A percentile compares a stretch with the other conserved stretches of the same genome.
These are phyloP conservation scores for Saccharata proteae DNA, from an alignment of 2,329 filamentous ascomycete species.

Conservation along the genomic window DNA sequence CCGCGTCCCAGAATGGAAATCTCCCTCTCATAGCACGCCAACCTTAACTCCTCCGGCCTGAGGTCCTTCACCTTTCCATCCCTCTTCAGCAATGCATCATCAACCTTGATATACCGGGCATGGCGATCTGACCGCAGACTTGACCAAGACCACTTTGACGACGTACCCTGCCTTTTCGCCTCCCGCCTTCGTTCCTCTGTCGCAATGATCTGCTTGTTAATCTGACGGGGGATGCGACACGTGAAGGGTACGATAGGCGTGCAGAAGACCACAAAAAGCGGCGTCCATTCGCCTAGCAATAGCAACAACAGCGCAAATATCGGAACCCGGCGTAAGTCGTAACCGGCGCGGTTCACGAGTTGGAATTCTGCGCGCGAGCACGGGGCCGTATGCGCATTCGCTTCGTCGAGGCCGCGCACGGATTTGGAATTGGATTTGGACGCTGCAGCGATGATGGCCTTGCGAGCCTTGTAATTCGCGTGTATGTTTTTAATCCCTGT, in stretches of 20 bases:
- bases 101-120: slow-evolving; percentile 53
- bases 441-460: slow-evolving; percentile 10
- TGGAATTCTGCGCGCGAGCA: slow-evolving; percentile 59
- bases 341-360: slow-evolving; percentile 52
- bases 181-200: slow-evolving; percentile 12
- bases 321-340: slow-evolving; percentile 68
- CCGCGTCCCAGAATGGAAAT: slow-evolving; percentile 39
- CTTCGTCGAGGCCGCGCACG: neutral
- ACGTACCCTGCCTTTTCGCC: neutral
- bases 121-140: slow-evolving; percentile 21
- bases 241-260: slow-evolving; percentile 64
- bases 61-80: slow-evolving; percentile 51
- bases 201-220: slow-evolving; percentile 18
- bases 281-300: slow-evolving; percentile 76
- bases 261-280: slow-evolving; percentile 61
- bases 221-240: slow-evolving; percentile 71
- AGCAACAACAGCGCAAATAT: slow-evolving; percentile 65
- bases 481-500: slow-evolving; percentile 64
- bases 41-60: slow-evolving; percentile 49
- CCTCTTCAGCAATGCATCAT: slow-evolving; percentile 56
- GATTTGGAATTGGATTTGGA: neutral
- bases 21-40: slow-evolving; percentile 61
- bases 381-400: neutral
- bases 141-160: neutral
- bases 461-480: slow-evolving; percentile 42